Conservation (phyloP, 2,329 filamentous ascomycete genomes). For the Xylaria sp. region DNA sequence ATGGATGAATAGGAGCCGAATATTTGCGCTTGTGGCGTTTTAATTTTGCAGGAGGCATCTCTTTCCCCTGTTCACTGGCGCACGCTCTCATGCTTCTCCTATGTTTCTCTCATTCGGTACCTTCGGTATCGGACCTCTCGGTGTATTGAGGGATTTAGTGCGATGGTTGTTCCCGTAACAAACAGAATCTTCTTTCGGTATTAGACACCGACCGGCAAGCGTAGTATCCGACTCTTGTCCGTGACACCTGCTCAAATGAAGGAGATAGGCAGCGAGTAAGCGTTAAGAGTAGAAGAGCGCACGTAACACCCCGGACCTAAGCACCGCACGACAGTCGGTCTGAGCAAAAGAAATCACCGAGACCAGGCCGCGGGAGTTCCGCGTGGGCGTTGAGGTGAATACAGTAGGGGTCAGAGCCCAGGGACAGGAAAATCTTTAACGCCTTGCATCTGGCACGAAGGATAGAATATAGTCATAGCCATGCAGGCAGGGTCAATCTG, state of each 20-base stretch:
- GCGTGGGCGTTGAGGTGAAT: not conserved
- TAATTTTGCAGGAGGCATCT: not conserved
- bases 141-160: too few relatives aligned
- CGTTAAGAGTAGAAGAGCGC: not conserved
- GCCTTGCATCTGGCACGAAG: not conserved
- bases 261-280: not conserved
- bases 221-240: not conserved
- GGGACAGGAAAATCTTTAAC: not conserved
- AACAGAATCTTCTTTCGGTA: not conserved
- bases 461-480: not conserved
- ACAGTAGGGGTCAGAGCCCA: not conserved
- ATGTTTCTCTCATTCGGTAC: not conserved
- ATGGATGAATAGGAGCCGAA: not conserved
- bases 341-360: not conserved
- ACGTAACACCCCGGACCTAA: not conserved
- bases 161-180: not conserved
- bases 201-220: not conserved
- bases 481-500: not conserved
- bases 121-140: not conserved
- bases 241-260: constrained; percentile 3
- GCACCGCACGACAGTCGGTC: not conserved
- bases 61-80: not conserved
- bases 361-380: not conserved
- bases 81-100: not conserved
- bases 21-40: not conserved